These are phyloP conservation scores for Aspergillus sp. DNA, from an alignment of 2,329 filamentous ascomycete species.

Conservation along the genomic window DNA sequence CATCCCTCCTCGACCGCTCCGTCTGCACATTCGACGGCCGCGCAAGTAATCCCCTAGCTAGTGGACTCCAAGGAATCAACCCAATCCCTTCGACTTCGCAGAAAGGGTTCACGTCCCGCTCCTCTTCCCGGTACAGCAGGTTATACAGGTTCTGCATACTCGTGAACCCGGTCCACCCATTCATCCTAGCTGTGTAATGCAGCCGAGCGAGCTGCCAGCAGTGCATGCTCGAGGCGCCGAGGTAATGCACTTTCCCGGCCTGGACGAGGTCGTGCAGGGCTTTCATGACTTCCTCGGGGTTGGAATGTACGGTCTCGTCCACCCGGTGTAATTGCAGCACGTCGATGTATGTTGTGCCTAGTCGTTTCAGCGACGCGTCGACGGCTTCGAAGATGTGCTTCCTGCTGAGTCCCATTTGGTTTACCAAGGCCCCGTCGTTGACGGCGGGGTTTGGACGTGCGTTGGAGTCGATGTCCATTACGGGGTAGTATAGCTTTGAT, in stretches of 20 bases:
- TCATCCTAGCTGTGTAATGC: constrained; percentile 55
- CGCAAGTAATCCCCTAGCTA: constrained; percentile 31
- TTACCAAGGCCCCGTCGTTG: constrained; percentile 30
- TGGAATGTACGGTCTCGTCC: constrained; percentile 48
- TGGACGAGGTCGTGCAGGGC: constrained; percentile 59
- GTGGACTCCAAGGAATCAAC: constrained; percentile 25
- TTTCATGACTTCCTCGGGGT: constrained; percentile 61
- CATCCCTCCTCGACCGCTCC: neutral
- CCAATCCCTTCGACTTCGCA: constrained; percentile 21
- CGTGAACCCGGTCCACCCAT: constrained; percentile 60
- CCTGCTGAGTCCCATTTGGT: constrained; percentile 36
- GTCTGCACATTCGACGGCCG: constrained; percentile 21
- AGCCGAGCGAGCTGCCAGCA: constrained; percentile 35
- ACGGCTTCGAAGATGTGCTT: constrained; percentile 44
- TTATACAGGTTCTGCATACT: constrained; percentile 50
- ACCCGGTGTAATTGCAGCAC: constrained; percentile 63
- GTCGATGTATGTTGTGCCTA: constrained; percentile 62
- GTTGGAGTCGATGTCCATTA: constrained; percentile 16
- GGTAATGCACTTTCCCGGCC: constrained; percentile 57
- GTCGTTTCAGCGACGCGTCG: constrained; percentile 39
- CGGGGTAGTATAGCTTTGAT: constrained; percentile 22
- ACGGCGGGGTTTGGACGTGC: constrained; percentile 12
- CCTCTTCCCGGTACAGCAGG: constrained; percentile 24
- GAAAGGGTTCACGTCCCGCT: constrained; percentile 24
- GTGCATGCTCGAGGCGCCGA: constrained; percentile 38